Conservation (phyloP, 305 asterid species). For the Lippia alba region DNA sequence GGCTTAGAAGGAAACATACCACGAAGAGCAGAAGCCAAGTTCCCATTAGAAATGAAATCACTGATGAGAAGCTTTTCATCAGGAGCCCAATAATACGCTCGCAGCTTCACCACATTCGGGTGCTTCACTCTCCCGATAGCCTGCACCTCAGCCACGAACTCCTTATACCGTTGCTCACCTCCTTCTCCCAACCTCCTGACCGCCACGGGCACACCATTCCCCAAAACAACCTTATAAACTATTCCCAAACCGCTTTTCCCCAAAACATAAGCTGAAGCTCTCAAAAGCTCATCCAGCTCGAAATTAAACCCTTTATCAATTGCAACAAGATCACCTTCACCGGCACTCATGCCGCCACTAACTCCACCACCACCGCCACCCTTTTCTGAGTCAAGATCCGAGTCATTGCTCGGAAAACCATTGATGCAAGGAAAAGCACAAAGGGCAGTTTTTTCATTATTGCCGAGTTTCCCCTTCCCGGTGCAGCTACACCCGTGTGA, state of each 20-base stretch:
- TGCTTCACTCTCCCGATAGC: conserved; percentile 92
- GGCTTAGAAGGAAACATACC: conserved; percentile 47
- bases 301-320: conserved; percentile 86
- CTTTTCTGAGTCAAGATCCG: conserved; percentile 82
- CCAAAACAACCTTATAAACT: conserved; percentile 93
- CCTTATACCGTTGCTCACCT: conserved; percentile 92
- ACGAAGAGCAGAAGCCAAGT: conserved; percentile 85
- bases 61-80: conserved; percentile 97
- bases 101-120: conserved; percentile 83
- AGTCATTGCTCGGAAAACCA: conserved; percentile 59
- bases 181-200: conserved; percentile 97
- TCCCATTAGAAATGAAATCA: conserved; percentile 92
- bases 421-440: conserved; percentile 65
- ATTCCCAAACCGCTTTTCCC: conserved; percentile 97
- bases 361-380: conserved; percentile 54
- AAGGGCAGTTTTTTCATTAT: conserved; percentile 50
- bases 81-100: conserved; percentile 98
- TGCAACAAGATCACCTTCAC: conserved; percentile 88
- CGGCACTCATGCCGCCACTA: conserved; percentile 61
- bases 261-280: conserved; percentile 93
- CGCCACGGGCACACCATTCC: conserved; percentile 91
- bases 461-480: conserved; percentile 81
- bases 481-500: conserved; percentile 93
- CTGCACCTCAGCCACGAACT: conserved; percentile 88
- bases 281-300: conserved; percentile 85